These are phyloP conservation scores for Kurtzmaniella quercitrusa DNA, from an alignment of 1,139 yeast genomes.

Conservation along the genomic window DNA sequence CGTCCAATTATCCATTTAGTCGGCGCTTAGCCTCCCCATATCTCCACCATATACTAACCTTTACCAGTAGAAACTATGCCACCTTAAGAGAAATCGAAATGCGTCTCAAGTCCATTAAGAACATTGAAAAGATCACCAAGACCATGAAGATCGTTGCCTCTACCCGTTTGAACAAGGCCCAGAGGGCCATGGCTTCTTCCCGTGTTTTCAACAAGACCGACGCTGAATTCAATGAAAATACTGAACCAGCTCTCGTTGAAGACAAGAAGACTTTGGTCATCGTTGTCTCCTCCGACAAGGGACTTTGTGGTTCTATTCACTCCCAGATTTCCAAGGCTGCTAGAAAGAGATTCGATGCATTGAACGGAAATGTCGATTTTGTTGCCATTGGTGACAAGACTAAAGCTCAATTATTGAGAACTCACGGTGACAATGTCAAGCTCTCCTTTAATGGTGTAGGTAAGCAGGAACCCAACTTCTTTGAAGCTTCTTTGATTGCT, in stretches of 20 bases:
- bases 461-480: conserved; percentile 92
- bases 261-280: conserved; percentile 65
- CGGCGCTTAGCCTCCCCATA: too few species aligned
- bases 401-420: conserved; percentile 83
- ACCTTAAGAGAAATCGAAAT: conserved; percentile 97
- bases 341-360: conserved; percentile 56
- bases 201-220: conserved; percentile 83
- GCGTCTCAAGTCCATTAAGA: conserved; percentile 96
- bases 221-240: conserved; percentile 70
- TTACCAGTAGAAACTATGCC: conserved; percentile 79
- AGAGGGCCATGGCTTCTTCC: conserved; percentile 88
- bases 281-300: conserved; percentile 95
- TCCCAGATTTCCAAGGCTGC: conserved; percentile 89
- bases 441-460: conserved; percentile 88
- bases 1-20: background rate
- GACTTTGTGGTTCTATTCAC: conserved; percentile 97
- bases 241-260: conserved; percentile 65
- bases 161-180: conserved; percentile 93
- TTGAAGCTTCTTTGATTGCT: conserved; percentile 84
- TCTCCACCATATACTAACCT: too few species aligned
- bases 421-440: conserved; percentile 64
- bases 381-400: conserved; percentile 93
- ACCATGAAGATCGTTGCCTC: conserved; percentile 99
- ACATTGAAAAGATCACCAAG: conserved; percentile 98
- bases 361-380: conserved; percentile 68